A percentile compares a stretch with the other conserved stretches of the same genome.
These are phyloP conservation scores for Cardamine resedifolia DNA, from an alignment of 345 rosid genomes.

Conservation along the genomic window DNA sequence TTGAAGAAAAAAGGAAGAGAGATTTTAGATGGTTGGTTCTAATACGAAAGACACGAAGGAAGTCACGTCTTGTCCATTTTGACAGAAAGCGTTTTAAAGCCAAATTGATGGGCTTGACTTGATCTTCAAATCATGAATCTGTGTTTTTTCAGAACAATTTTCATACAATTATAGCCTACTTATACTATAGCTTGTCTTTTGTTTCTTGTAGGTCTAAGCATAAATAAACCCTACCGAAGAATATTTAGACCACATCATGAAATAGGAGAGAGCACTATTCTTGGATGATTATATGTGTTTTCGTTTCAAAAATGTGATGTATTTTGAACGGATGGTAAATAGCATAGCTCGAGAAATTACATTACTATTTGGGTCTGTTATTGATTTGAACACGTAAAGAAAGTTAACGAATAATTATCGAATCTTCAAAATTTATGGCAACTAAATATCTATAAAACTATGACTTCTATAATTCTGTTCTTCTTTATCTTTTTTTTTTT, in stretches of 20 bases:
- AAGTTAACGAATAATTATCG: not conserved
- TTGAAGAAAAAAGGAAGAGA: not conserved
- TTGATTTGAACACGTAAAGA: slow-evolving; percentile 16
- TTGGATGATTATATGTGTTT: slow-evolving; percentile 8
- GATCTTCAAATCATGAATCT: slow-evolving; percentile 35
- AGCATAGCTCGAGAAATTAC: slow-evolving; percentile 15
- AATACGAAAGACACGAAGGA: slow-evolving; percentile 27
- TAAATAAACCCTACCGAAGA: slow-evolving; percentile 29
- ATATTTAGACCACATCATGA: slow-evolving; percentile 27
- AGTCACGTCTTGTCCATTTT: slow-evolving; percentile 36
- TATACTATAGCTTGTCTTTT: slow-evolving; percentile 27
- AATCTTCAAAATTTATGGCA: not conserved
- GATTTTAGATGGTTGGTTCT: slow-evolving; percentile 37
- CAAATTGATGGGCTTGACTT: slow-evolving; percentile 39
- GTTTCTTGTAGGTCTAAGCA: slow-evolving; percentile 36
- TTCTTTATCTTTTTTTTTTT: not conserved
- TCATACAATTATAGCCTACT: slow-evolving; percentile 13
- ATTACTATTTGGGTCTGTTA: slow-evolving; percentile 1
- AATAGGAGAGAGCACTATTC: slow-evolving; percentile 18
- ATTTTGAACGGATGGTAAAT: slow-evolving; percentile 31
- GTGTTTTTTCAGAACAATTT: slow-evolving; percentile 19
- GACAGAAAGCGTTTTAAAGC: slow-evolving; percentile 37
- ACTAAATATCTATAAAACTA: not conserved
- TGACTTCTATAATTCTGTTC: not conserved
- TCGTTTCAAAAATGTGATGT: slow-evolving; percentile 15